These are phyloP conservation scores for Boletus calvinii DNA, from an alignment of 1,284 basidiomycete species.

Conservation along the genomic window DNA sequence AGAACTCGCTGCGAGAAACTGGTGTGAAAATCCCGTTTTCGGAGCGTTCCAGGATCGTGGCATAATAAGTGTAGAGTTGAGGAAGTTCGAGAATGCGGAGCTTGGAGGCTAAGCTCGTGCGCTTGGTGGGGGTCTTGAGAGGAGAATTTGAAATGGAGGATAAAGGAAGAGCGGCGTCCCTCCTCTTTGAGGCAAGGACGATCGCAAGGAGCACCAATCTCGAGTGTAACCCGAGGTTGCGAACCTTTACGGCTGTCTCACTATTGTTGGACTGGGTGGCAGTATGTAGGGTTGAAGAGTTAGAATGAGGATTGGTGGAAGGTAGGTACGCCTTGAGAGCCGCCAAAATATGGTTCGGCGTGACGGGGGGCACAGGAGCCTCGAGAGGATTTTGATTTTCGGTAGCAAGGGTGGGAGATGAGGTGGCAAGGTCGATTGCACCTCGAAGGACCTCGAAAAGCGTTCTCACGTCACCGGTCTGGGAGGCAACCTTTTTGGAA, in stretches of 20 bases:
- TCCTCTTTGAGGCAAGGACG: slow-evolving; percentile 61
- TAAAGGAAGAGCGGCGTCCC: slow-evolving; percentile 55
- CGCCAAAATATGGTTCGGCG: slow-evolving; percentile 61
- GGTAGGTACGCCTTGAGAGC: slow-evolving; percentile 70
- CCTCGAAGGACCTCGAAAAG: slow-evolving; percentile 75
- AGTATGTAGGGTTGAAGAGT: slow-evolving; percentile 17
- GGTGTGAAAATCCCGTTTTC: slow-evolving; percentile 55
- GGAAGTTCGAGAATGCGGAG: slow-evolving; percentile 50
- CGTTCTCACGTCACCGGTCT: slow-evolving; percentile 76
- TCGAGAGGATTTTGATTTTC: slow-evolving; percentile 40
- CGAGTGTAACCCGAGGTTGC: slow-evolving; percentile 66
- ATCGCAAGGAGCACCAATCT: slow-evolving; percentile 65
- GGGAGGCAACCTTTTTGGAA: slow-evolving; percentile 71
- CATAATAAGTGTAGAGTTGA: slow-evolving; percentile 65
- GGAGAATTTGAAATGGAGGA: slow-evolving; percentile 35
- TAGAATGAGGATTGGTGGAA: slow-evolving; percentile 37
- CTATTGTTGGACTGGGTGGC: slow-evolving; percentile 45
- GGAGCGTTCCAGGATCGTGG: slow-evolving; percentile 52
- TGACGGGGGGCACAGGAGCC: slow-evolving; percentile 46
- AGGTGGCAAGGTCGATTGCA: slow-evolving; percentile 66
- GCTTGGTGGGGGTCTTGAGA: slow-evolving; percentile 54
- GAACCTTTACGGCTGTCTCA: slow-evolving; percentile 63
- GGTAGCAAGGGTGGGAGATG: slow-evolving; percentile 21
- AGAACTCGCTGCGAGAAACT: slow-evolving; percentile 73
- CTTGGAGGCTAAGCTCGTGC: slow-evolving; percentile 37